Evolutionary conservation across 495 filamentous ascomycete genomes (phyloP), one percentile per base, ranked within the genome.

Genomic region (Friedmanniomyces endolithicus): DNA sequence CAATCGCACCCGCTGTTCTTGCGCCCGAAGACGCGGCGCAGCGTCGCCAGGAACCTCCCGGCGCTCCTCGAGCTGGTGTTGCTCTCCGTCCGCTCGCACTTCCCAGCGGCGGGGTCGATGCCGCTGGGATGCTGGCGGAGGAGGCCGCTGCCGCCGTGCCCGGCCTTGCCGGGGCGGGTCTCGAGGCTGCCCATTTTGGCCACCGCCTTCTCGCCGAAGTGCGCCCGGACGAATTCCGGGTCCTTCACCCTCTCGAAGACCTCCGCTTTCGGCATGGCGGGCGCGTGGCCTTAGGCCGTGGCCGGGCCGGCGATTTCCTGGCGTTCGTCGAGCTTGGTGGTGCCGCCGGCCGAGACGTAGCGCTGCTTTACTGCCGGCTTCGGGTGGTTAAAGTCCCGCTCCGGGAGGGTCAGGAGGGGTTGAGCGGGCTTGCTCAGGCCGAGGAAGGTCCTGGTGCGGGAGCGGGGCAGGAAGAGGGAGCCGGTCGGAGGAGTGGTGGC

Each of bases 301-400:
- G 40, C 46, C 31, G 57, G 57, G 2, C 48, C 53, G 2, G 37
- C 19, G 33, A 61, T 51, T 39, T 58, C 59, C 6, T 11, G 16
- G 31, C 59, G 53, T 19, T 62, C 55, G 35, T 27, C 1, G 14
- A 62, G 55, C 46, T 48, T 51, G 34, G 55, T 37, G 39, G 24
- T 52, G 46, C 59, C 59, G 35, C 59, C 59, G 23, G 59, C 59
- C 22, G 55, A 51, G 48, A 62, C 50, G 51, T 62, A 62, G 37
- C 55, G 59, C 37, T 61, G 58, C 41, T 53, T 49, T 6, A 37
- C 9, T 14, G 58, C 53, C 7, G 58, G 58, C 20, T 31, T 48
- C 22, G 58, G 53, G 8, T 48, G 33, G 53, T 50, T 52, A 39
- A 53, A 49, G 54, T 52, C 58, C 12, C 47, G 56, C 20, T 31